Evolutionary conservation across 257 asterid genomes (phyloP).

Genomic region (Nicotiana knightiana): DNA sequence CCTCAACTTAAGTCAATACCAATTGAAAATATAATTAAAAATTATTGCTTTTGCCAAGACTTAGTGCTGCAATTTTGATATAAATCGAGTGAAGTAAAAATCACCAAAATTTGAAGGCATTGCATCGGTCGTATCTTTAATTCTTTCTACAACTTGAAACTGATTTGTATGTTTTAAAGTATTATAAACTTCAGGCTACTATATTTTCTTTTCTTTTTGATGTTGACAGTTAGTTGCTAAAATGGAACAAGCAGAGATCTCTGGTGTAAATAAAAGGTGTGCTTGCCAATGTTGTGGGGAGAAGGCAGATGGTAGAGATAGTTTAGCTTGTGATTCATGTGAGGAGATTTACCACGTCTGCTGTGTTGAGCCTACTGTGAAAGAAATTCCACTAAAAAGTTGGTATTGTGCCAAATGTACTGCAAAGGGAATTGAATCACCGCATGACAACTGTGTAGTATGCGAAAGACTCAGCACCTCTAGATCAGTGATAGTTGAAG

Average conservation of each 20-base stretch:
- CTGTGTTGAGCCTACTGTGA: slow-evolving; percentile 66
- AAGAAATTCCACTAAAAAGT: slow-evolving; percentile 60
- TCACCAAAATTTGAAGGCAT: neutral
- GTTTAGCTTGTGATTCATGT: slow-evolving; percentile 84
- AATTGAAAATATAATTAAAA: neutral
- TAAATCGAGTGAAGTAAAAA: neutral
- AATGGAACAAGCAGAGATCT: slow-evolving; percentile 37
- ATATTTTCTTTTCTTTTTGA: neutral
- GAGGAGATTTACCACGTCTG: slow-evolving; percentile 80
- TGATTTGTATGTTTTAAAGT: neutral
- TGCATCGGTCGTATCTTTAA: neutral
- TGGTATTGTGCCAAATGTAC: slow-evolving; percentile 84
- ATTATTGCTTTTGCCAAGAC: neutral
- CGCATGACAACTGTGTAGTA: slow-evolving; percentile 69
- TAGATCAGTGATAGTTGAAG: slow-evolving; percentile 19
- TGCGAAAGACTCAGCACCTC: slow-evolving; percentile 56
- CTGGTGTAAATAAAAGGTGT: slow-evolving; percentile 28
- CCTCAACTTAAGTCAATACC: no score
- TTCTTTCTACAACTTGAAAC: slow-evolving; percentile 1
- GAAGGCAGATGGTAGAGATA: slow-evolving; percentile 56
- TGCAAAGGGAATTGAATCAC: slow-evolving; percentile 50
- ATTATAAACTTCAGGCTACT: neutral
- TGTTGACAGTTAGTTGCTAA: slow-evolving; percentile 19
- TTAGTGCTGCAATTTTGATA: neutral
- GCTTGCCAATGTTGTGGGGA: slow-evolving; percentile 61